These are phyloP conservation scores for Plasmodium malariae DNA, from an alignment of 169 alveolate genomes.

Conservation along the genomic window DNA sequence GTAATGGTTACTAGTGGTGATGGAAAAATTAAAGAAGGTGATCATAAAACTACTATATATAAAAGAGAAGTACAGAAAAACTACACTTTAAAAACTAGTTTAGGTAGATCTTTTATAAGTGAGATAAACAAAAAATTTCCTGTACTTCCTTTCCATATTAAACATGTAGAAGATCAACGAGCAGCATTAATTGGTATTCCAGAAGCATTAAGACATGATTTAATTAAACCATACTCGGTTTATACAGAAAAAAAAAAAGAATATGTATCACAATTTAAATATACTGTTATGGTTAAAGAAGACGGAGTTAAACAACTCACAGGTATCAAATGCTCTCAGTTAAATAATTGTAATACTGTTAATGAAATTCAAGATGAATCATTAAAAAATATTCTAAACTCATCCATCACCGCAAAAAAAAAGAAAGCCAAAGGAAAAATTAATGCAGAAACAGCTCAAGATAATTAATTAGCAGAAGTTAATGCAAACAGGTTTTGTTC, in stretches of 20 bases:
- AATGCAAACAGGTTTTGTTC: too few relatives aligned
- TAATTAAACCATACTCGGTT: slow-evolving; percentile 95
- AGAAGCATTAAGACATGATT: slow-evolving; percentile 96
- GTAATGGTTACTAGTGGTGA: slow-evolving; percentile 95
- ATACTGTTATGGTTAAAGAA: slow-evolving; percentile 92
- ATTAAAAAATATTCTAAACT: slow-evolving; percentile 21
- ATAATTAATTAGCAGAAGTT: neutral
- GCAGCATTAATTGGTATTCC: slow-evolving; percentile 94
- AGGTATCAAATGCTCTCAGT: slow-evolving; percentile 79
- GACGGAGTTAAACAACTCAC: slow-evolving; percentile 90
- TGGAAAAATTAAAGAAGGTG: slow-evolving; percentile 94
- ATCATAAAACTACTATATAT: slow-evolving; percentile 93
- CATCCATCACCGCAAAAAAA: slow-evolving; percentile 26
- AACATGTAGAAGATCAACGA: slow-evolving; percentile 87
- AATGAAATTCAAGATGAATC: slow-evolving; percentile 56
- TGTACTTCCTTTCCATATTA: slow-evolving; percentile 88
- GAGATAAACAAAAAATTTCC: slow-evolving; percentile 92
- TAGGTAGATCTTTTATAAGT: slow-evolving; percentile 95
- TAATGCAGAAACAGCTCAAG: slow-evolving; percentile 23
- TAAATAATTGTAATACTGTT: slow-evolving; percentile 51
- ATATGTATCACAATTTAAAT: slow-evolving; percentile 94
- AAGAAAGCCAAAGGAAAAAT: slow-evolving; percentile 22
- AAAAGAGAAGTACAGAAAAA: slow-evolving; percentile 95
- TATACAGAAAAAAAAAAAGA: slow-evolving; percentile 92
- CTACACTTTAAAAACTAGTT: slow-evolving; percentile 94